Base-by-base conservation (phyloP, 331 rosid species). In the Erythrophleum ivorense region DNA sequence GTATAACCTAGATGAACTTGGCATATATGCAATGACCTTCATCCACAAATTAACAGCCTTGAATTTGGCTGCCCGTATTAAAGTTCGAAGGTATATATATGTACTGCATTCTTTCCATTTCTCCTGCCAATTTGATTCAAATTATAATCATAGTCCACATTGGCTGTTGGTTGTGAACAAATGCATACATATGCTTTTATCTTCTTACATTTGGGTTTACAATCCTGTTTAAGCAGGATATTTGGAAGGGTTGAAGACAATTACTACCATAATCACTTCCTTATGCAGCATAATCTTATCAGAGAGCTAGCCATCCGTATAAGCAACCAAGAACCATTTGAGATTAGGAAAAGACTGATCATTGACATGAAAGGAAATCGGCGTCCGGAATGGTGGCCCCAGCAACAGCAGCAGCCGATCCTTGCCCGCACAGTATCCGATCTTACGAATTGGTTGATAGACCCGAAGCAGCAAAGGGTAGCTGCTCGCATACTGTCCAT, bases 71-170 rank as follows among this genome's bases (percentile, higher is more conserved):
- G 72, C 50, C 1, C 13, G 19, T 3, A 76, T 86, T 55, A 21
- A 86, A 13, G 85, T 80, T 7, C 71, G 76, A 68, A 88, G 92
- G 93, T 90, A 86, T 72, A 76, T 57, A 5, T 12, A 48, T 48
- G 15, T 52, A 15, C 57, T 49, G 54, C 54, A 49, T 49, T 49
- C 15, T 10, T 49, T 1, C 2, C 16, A 38, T 24, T 24, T 24
- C 29, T 24, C 29, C 29, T 24, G 29, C 29, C 29, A 24, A 24
- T 24, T 24, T 24, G 29, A 24, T 24, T 24, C 1, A 24, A 24
- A 24, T 24, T 24, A 24, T 24, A 24, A 24, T 24, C 29, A 24
- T 24, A 24, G 29, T 24, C 29, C 29, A 24, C 29, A 24, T 24
- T 24, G 29, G 29, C 29, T 24, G 29, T 24, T 24, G 29, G 29